Evolutionary conservation across 177 flowering plant species (phyloP).

Genomic region (Vitis hybrid): DNA sequence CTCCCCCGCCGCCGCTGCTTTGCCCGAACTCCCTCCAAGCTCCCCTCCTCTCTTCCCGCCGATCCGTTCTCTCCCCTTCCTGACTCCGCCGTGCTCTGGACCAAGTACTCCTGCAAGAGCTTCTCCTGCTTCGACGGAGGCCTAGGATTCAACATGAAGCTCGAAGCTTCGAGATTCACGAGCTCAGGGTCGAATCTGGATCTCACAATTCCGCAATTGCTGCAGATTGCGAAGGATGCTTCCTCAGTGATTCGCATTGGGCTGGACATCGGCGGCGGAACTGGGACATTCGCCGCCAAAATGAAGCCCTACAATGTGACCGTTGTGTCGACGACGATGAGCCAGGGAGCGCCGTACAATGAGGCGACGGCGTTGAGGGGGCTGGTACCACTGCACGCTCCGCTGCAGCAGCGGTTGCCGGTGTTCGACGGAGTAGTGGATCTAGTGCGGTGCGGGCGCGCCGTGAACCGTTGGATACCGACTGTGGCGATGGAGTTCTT

Average conservation of each 20-base stretch:
- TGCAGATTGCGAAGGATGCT: slow-evolving; percentile 42
- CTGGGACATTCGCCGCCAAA: slow-evolving; percentile 82
- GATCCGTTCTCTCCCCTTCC: slow-evolving; percentile 47
- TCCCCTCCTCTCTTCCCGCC: slow-evolving; percentile 31
- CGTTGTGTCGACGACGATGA: slow-evolving; percentile 85
- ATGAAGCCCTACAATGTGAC: slow-evolving; percentile 77
- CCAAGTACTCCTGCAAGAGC: slow-evolving; percentile 47
- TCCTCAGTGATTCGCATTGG: slow-evolving; percentile 60
- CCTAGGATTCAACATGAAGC: slow-evolving; percentile 51
- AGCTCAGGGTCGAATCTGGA: slow-evolving; percentile 56
- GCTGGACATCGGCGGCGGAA: slow-evolving; percentile 88
- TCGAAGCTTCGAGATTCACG: slow-evolving; percentile 40
- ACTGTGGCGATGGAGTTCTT: slow-evolving; percentile 65
- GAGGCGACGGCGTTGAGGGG: slow-evolving; percentile 82
- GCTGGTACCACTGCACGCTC: slow-evolving; percentile 74
- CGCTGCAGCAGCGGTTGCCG: slow-evolving; percentile 93
- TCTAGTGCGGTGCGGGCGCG: slow-evolving; percentile 81
- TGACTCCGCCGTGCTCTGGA: slow-evolving; percentile 53
- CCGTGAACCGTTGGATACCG: slow-evolving; percentile 96
- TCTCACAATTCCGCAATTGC: slow-evolving; percentile 64
- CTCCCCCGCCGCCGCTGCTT: slow-evolving; percentile 96
- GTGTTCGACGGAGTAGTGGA: slow-evolving; percentile 84
- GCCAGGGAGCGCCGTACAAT: slow-evolving; percentile 67
- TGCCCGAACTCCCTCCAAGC: slow-evolving; percentile 49
- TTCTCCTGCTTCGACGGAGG: slow-evolving; percentile 48